Conservation (phyloP, 2,329 filamentous ascomycete genomes). For the Metarhizium robertsii region DNA sequence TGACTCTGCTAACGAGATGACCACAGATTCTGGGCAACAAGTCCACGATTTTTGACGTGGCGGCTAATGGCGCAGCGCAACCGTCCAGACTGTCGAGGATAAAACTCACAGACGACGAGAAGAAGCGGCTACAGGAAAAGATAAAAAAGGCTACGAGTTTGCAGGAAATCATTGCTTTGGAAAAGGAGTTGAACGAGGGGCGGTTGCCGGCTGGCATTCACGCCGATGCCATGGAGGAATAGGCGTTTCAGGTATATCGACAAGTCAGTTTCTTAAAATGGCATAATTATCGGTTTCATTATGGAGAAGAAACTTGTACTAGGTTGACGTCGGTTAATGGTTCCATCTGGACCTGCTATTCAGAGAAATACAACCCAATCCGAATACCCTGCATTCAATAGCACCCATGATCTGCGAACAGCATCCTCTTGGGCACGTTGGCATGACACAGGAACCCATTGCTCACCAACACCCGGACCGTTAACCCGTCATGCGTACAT, state of each 20-base stretch:
- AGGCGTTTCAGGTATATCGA: conserved; percentile 6
- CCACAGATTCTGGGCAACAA: conserved; percentile 71
- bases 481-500: conserved; percentile 52
- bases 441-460: background rate
- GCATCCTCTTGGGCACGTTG: background rate
- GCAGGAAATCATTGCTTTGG: conserved; percentile 79
- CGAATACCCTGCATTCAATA: background rate
- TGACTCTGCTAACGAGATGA: background rate
- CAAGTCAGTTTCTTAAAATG: background rate
- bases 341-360: background rate
- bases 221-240: conserved; percentile 52
- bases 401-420: background rate
- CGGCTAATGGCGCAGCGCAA: conserved; percentile 33
- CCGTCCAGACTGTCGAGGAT: conserved; percentile 63
- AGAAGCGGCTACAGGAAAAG: conserved; percentile 72
- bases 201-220: conserved; percentile 64
- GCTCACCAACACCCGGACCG: background rate
- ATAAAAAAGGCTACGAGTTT: conserved; percentile 84
- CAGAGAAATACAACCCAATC: background rate
- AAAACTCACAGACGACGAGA: conserved; percentile 82
- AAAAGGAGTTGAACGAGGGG: conserved; percentile 88
- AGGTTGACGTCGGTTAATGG: background rate
- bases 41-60: conserved; percentile 60
- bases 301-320: background rate
- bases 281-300: background rate